A percentile compares a stretch with the other conserved stretches of the same genome.
Conservation (phyloP, 139 green algal species). For the Chlamydomonas asymmetrica region DNA sequence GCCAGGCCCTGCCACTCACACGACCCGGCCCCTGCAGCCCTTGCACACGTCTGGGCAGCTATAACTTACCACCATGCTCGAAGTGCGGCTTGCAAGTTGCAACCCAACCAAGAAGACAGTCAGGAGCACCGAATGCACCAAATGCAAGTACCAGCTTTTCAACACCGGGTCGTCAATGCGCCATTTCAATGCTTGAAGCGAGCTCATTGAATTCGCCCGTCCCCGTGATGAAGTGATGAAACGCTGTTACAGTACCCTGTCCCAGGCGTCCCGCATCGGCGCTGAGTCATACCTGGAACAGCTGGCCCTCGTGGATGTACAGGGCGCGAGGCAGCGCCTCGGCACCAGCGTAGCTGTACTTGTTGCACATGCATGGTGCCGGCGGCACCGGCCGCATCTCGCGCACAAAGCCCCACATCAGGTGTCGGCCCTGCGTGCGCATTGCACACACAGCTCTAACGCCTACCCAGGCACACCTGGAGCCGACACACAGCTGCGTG, state of each 20-base stretch:
- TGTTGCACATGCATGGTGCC: conserved; percentile 32
- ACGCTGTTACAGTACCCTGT: background rate
- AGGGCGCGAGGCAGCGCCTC: conserved; percentile 47
- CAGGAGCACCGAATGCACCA: too few relatives aligned
- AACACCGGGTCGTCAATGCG: background rate
- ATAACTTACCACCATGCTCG: too few relatives aligned
- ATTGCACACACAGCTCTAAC: background rate
- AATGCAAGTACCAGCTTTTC: background rate
- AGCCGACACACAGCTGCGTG: background rate
- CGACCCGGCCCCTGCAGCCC: too few relatives aligned
- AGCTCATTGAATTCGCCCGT: background rate
- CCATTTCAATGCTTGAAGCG: background rate
- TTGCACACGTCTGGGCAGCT: too few relatives aligned
- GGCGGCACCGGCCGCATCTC: conserved; percentile 54
- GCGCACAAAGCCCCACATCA: conserved; percentile 84
- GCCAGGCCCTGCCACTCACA: too few relatives aligned
- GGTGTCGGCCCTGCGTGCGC: conserved; percentile 55
- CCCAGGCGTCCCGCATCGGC: background rate
- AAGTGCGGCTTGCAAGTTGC: too few relatives aligned
- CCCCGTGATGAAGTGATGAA: background rate
- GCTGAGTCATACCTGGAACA: conserved; percentile 35
- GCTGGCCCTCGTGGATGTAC: conserved; percentile 32
- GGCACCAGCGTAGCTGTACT: conserved; percentile 49
- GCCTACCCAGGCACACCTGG: background rate
- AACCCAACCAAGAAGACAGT: too few relatives aligned